These are phyloP conservation scores for Aspergillus ustus DNA, from an alignment of 2,329 filamentous ascomycete genomes.

Conservation along the genomic window DNA sequence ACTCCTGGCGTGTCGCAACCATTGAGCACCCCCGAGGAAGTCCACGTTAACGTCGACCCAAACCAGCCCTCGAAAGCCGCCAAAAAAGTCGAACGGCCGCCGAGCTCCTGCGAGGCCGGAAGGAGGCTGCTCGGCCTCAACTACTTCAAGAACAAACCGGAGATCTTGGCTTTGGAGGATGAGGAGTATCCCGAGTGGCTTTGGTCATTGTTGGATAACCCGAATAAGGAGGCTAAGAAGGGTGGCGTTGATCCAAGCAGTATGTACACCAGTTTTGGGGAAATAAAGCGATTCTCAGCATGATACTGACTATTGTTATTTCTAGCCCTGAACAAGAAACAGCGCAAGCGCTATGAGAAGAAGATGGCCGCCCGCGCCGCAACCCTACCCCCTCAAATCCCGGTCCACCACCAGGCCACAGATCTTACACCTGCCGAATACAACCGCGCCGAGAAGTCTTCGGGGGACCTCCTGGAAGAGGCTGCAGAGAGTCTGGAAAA, in stretches of 20 bases:
- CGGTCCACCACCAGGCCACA: conserved; percentile 50
- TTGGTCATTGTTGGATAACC: conserved; percentile 49
- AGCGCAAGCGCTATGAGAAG: conserved; percentile 52
- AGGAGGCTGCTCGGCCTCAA: conserved; percentile 48
- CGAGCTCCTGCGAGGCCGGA: conserved; percentile 47
- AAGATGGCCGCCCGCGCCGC: conserved; percentile 49
- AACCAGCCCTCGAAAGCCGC: conserved; percentile 34
- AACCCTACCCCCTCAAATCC: conserved; percentile 45
- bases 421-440: conserved; percentile 49
- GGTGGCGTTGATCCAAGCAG: conserved; percentile 46
- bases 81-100: conserved; percentile 35
- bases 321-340: conserved; percentile 53
- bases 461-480: conserved; percentile 33
- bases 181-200: conserved; percentile 55
- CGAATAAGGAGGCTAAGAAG: conserved; percentile 38
- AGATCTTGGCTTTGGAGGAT: conserved; percentile 51
- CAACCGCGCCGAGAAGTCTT: conserved; percentile 31
- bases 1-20: conserved; percentile 47
- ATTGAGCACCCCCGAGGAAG: conserved; percentile 42
- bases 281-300: not conserved
- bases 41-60: conserved; percentile 33
- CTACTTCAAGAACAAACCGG: conserved; percentile 53
- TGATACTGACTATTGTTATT: conserved; percentile 22
- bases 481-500: conserved; percentile 44
- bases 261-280: conserved; percentile 30